phyloP scores from a whole-genome alignment of 768 basidiomycete species.

The Rickenella mellea region DNA sequence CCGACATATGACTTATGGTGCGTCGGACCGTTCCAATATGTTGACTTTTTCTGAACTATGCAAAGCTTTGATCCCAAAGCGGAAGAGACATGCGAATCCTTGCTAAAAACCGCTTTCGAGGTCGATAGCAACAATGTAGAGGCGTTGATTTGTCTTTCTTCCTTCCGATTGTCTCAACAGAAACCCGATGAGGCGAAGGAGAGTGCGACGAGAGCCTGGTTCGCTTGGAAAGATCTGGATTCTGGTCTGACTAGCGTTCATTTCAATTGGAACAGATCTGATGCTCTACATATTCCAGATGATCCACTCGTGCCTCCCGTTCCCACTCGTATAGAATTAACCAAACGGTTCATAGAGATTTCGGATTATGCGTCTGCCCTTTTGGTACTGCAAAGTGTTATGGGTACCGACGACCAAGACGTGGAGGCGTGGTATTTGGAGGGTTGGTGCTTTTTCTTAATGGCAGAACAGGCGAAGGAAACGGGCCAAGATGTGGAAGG shows the following conservation, averaged over 20 bases:
- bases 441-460: conserved; percentile 87
- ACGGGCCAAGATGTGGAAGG: conserved; percentile 30
- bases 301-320: conserved; percentile 63
- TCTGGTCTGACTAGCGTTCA: conserved; percentile 24
- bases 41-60: background rate
- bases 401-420: conserved; percentile 75
- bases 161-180: conserved; percentile 83
- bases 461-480: conserved; percentile 64
- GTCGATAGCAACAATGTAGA: conserved; percentile 71
- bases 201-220: conserved; percentile 60
- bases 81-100: conserved; percentile 69
- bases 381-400: conserved; percentile 66
- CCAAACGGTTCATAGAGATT: conserved; percentile 79
- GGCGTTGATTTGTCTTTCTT: conserved; percentile 71
- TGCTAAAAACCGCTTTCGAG: conserved; percentile 64
- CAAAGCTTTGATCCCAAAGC: conserved; percentile 74
- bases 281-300: conserved; percentile 27
- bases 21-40: conserved; percentile 12
- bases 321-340: conserved; percentile 59
- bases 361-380: conserved; percentile 62
- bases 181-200: conserved; percentile 72
- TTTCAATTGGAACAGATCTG: background rate
- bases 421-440: conserved; percentile 93
- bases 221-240: conserved; percentile 62
- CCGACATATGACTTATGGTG: conserved; percentile 81